Base-by-base conservation (phyloP, 208 protist genomes). In the Wallacemonas collosoma region DNA sequence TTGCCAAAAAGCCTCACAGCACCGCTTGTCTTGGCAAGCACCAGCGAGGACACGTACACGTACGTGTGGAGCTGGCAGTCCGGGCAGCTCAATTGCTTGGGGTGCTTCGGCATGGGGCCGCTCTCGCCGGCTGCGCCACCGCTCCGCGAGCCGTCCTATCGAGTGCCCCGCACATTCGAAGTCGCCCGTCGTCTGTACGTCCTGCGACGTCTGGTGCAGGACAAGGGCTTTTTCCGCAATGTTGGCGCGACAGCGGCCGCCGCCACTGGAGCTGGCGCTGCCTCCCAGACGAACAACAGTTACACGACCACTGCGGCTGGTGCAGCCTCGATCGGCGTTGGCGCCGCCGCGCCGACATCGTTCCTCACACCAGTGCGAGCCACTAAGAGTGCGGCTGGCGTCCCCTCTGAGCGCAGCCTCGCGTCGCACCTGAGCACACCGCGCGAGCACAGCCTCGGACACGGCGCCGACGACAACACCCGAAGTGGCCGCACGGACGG, bases 41-140 rank as follows among this genome's bases (percentile, higher is more conserved):
- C 73, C 53, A 57, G 87, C 51, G 87, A 88, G 70, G 84, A 90
- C 76, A 79, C 72, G 53, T 88, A 84, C 62, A 75, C 85, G 47
- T 84, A 85, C 47, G 73, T 82, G 1, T 93, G 87, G 87, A 70
- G 68, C 14, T 88, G 81, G 82, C 71, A 86, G 40, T 15, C 39
- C 26, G 74, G 66, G 9, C 12, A 53, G 50, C 69, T 93, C 38
- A 54, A 82, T 45, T 93, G 87, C 61, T 69, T 93, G 50, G 85
- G 87, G 26, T 90, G 82, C 68, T 89, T 93, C 63, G 87, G 87
- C 53, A 83, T 73, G 15, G 77, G 73, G 9, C 55, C 51, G 15
- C 47, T 73, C 54, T 65, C 62, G 36, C 71, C 67, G 44, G 64
- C 82, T 4, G 55, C 17, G 1, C 82, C 83, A 26, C 83, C 79